Evolutionary conservation across 83 land plant genomes (phyloP), one percentile per base, ranked within the genome.

Genomic region (Larix sibirica): DNA sequence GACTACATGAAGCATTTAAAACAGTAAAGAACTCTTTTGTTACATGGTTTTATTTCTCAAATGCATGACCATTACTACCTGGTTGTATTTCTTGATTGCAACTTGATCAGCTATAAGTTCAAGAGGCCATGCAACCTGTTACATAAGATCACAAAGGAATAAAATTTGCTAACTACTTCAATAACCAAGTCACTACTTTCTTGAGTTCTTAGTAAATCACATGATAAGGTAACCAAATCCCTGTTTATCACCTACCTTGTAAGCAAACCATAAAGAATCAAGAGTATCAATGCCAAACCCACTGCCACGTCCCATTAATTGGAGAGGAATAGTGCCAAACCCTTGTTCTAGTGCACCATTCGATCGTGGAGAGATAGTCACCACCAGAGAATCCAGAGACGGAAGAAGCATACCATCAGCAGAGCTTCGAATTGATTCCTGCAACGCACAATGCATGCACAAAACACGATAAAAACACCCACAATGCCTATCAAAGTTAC

Each of bases 371-470:
- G 82, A 79, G 23, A 97, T 87, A 14, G 92, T 92, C 63, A 97
- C 95, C 61, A 91, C 91, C 76, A 97, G 80, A 12, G 99, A 90
- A 84, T 95, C 99, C n/a, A 95, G 91, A 1, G 97, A 85, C 80
- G 92, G 91, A 42, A 92, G 71, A 74, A 94, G 86, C 82, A 77
- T 84, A 63, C 89, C 87, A 93, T 95, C 98, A 65, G 98, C 91
- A 61, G 99, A 97, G 79, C 97, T 95, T 84, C 95, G 90, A 47
- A 97, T 89, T 23, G 99, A 97, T 67, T 95, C 99, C 99, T 97
- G 90, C 1, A 90, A 0, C 56, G 9, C 69, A 78, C 17, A 78
- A 69, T 13, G 62, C 28, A 50, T 38, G 42, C 4, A 70, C 59
- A 80, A 21, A 42, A n/a, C 62, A 81, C n/a, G 60, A 18, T 33